A percentile compares a stretch with the other conserved stretches of the same genome.
These are phyloP conservation scores for Evernia prunastri DNA, from an alignment of 495 filamentous ascomycete genomes.

Conservation along the genomic window DNA sequence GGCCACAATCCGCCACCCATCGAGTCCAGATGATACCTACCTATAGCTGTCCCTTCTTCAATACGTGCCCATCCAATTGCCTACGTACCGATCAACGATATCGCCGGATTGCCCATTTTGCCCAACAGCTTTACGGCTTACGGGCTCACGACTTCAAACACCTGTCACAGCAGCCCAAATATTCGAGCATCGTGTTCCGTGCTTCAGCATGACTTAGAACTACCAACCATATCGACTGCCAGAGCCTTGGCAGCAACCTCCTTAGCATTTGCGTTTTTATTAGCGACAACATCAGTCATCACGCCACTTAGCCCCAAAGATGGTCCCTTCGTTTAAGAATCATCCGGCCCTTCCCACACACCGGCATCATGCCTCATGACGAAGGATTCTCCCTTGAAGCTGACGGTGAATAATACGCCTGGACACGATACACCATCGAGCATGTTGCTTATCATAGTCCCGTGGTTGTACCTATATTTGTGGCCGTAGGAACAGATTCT, in stretches of 20 bases:
- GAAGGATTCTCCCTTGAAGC: not conserved
- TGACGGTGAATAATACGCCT: not conserved
- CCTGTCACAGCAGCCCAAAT: not conserved
- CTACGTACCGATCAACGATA: not conserved
- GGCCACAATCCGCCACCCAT: not conserved
- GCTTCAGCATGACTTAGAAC: slow-evolving; percentile 8
- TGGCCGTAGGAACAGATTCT: not conserved
- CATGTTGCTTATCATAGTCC: not conserved
- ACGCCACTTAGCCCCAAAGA: slow-evolving; percentile 5
- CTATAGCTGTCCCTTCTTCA: not conserved
- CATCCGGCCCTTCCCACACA: not conserved
- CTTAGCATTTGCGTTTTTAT: slow-evolving; percentile 5
- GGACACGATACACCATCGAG: not conserved
- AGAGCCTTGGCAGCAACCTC: not conserved
- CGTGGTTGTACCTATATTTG: slow-evolving; percentile 8
- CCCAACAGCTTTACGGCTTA: not conserved
- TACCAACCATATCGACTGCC: not conserved
- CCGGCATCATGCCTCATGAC: not conserved
- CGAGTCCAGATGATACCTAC: not conserved
- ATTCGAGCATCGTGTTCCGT: slow-evolving; percentile 3
- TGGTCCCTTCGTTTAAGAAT: slow-evolving; percentile 2
- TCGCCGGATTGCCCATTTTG: not conserved
- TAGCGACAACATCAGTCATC: not conserved
- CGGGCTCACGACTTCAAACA: not conserved
- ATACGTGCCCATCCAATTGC: not conserved